phyloP scores from a whole-genome alignment of 176 grass and related monocot genomes.

The Oryza coarctata region DNA sequence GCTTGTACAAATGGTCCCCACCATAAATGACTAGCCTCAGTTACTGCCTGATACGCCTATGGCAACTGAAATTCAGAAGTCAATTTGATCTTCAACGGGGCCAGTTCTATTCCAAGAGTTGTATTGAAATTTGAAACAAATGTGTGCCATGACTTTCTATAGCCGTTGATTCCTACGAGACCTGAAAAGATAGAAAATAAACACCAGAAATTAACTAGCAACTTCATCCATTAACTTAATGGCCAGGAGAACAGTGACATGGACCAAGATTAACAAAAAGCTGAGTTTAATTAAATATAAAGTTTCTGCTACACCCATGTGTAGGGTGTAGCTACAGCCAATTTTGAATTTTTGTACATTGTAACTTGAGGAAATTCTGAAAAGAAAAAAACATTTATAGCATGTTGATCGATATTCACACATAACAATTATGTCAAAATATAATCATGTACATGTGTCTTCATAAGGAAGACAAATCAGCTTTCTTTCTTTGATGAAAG shows the following conservation, averaged over 20 bases:
- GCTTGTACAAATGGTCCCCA: not conserved
- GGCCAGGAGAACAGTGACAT: not conserved
- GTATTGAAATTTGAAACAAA: not conserved
- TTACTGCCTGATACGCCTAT: not conserved
- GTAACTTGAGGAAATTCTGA: not conserved
- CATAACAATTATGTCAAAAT: not conserved
- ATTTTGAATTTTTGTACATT: not conserved
- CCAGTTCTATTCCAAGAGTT: not conserved
- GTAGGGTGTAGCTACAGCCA: not conserved
- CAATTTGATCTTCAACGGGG: not conserved
- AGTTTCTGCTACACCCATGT: not conserved
- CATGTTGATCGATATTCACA: not conserved
- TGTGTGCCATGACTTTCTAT: not conserved
- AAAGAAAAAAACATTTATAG: not conserved
- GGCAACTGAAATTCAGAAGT: not conserved
- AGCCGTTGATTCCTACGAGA: constrained; percentile 5
- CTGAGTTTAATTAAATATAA: not conserved
- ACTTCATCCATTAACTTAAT: not conserved
- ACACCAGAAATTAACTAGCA: not conserved
- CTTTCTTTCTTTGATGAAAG: not conserved
- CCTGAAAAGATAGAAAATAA: constrained; percentile 6
- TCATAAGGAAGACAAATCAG: not conserved
- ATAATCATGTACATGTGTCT: not conserved
- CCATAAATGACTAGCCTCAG: too few species aligned
- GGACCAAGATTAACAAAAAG: not conserved